Conservation (phyloP, 2,329 filamentous ascomycete species). For the Raffaelea ambrosiae region DNA sequence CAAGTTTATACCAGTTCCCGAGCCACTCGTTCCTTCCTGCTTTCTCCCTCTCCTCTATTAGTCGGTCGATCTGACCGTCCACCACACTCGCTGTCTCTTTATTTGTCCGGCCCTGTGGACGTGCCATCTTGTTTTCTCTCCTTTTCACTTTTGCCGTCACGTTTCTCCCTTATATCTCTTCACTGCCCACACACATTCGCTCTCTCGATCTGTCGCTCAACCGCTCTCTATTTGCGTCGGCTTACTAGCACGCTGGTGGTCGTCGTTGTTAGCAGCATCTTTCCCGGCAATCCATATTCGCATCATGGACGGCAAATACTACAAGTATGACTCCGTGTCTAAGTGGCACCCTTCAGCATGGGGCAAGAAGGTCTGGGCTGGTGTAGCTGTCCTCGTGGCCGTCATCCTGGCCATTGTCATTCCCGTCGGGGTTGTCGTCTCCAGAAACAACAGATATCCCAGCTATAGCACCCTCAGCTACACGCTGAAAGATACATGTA, state of each 20-base stretch:
- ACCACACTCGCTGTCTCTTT: too few species aligned
- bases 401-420: slow-evolving; percentile 39
- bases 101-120: too few species aligned
- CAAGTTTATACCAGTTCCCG: too few species aligned
- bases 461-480: slow-evolving; percentile 39
- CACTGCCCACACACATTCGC: too few species aligned
- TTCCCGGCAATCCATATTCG: too few species aligned
- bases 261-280: too few species aligned
- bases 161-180: too few species aligned
- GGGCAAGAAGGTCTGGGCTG: slow-evolving; percentile 42
- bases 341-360: slow-evolving; percentile 39
- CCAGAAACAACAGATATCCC: slow-evolving; percentile 33
- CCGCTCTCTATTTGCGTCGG: background rate
- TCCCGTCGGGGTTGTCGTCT: slow-evolving; percentile 32
- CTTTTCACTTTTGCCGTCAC: too few species aligned
- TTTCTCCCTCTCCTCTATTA: background rate
- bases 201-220: background rate
- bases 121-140: too few species aligned
- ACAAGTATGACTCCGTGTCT: slow-evolving; percentile 2
- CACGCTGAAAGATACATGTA: slow-evolving; percentile 39
- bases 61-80: too few species aligned
- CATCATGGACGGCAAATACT: slow-evolving; percentile 7
- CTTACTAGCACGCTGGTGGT: too few species aligned
- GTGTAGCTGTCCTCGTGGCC: slow-evolving; percentile 27
- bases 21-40: too few species aligned